These are phyloP conservation scores for Fusarium torulosum DNA, from an alignment of 2,329 filamentous ascomycete genomes.

Conservation along the genomic window DNA sequence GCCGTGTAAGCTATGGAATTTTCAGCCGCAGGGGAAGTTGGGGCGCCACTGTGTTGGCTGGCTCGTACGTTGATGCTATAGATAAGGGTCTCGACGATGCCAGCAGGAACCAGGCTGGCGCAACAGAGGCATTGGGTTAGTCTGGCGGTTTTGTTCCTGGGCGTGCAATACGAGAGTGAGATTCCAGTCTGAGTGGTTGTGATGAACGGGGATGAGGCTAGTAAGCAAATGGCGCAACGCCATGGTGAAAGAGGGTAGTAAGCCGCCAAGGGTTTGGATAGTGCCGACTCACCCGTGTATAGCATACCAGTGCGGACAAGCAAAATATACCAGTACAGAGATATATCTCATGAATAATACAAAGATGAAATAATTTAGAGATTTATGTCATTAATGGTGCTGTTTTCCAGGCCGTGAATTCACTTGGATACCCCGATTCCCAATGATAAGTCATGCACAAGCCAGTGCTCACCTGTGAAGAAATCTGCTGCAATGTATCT, in stretches of 20 bases:
- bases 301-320: neutral
- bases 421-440: too few relatives aligned
- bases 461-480: too few relatives aligned
- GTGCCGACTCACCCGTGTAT: neutral
- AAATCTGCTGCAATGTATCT: too few relatives aligned
- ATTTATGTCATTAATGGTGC: too few relatives aligned
- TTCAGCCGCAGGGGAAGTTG: neutral
- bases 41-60: neutral
- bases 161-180: neutral
- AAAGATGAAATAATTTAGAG: too few relatives aligned
- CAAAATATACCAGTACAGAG: too few relatives aligned
- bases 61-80: too few relatives aligned
- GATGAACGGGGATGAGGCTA: neutral
- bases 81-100: too few relatives aligned
- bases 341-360: too few relatives aligned
- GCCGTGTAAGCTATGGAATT: neutral
- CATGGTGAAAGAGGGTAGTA: neutral
- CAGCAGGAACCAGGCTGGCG: neutral
- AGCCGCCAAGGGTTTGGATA: neutral
- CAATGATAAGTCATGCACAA: too few relatives aligned
- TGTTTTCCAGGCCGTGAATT: too few relatives aligned
- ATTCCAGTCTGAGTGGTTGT: neutral
- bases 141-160: neutral
- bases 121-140: neutral
- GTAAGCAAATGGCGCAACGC: neutral